phyloP scores from a whole-genome alignment of 768 basidiomycete species.

The Lentinula lateritia region DNA sequence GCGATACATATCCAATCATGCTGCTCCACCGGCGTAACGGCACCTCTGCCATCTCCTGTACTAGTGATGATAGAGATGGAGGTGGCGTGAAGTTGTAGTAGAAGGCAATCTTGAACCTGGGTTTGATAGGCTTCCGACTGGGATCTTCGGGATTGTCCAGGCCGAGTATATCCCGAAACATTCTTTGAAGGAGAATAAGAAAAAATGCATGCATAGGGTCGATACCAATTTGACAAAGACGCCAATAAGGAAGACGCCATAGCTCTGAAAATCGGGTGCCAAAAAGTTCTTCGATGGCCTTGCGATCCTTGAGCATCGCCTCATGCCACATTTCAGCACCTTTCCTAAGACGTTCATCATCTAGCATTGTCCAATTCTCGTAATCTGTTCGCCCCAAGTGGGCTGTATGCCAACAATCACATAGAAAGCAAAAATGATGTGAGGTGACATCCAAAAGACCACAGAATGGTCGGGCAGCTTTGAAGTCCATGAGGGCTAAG shows the following conservation, averaged over 20 bases:
- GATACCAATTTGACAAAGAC: conserved; percentile 22
- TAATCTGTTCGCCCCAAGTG: background rate
- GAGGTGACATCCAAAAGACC: no score
- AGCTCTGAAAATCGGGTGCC: conserved; percentile 17
- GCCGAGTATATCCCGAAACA: background rate
- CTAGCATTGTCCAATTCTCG: conserved; percentile 11
- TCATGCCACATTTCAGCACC: conserved; percentile 19
- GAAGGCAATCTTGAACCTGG: background rate
- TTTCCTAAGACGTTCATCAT: conserved; percentile 7
- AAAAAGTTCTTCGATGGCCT: conserved; percentile 12
- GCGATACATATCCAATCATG: background rate
- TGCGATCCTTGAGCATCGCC: conserved; percentile 7
- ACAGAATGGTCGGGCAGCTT: background rate
- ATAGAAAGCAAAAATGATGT: background rate
- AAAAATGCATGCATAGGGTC: conserved; percentile 29
- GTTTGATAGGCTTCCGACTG: background rate
- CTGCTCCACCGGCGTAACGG: background rate
- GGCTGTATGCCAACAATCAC: background rate
- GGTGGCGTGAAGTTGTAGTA: background rate
- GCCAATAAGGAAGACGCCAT: conserved; percentile 25
- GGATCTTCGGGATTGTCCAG: background rate
- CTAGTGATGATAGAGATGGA: background rate
- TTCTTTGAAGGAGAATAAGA: background rate
- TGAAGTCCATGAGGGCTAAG: background rate
- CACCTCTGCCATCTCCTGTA: background rate